Conservation (phyloP, 2,329 filamentous ascomycete species). For the Rutstroemia sydowiana region DNA sequence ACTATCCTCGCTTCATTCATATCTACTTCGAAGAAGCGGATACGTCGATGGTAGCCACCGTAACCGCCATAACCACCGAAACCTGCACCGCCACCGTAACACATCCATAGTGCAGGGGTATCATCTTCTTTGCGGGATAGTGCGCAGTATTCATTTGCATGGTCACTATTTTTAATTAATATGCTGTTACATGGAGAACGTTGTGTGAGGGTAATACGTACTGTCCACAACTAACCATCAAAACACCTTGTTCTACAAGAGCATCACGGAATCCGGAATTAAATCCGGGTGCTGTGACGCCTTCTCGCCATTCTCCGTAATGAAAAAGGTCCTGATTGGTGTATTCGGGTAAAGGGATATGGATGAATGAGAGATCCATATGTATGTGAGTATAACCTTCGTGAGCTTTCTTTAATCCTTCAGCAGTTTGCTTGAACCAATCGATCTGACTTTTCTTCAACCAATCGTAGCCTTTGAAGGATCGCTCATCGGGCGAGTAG, state of each 20-base stretch:
- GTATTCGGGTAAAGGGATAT: constrained; percentile 93
- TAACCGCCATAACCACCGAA: constrained; percentile 96
- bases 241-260: constrained; percentile 74
- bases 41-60: constrained; percentile 71
- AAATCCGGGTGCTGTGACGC: constrained; percentile 77
- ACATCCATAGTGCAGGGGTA: constrained; percentile 86
- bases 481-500: constrained; percentile 82
- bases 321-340: constrained; percentile 49
- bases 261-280: constrained; percentile 93
- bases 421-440: constrained; percentile 81
- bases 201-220: constrained; percentile 39
- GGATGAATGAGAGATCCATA: constrained; percentile 94
- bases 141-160: constrained; percentile 94
- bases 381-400: constrained; percentile 83
- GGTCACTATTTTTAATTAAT: constrained; percentile 52
- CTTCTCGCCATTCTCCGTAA: constrained; percentile 71
- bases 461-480: constrained; percentile 95
- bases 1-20: constrained; percentile 81
- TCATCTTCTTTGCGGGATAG: constrained; percentile 40
- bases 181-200: constrained; percentile 9
- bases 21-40: constrained; percentile 89
- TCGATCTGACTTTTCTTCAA: constrained; percentile 88
- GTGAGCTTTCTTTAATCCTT: constrained; percentile 68
- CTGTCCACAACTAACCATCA: constrained; percentile 88
- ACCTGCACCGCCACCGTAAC: constrained; percentile 84